These are phyloP conservation scores for Mortierella sp. DNA, from an alignment of 371 early-diverging fungal genomes.

Conservation along the genomic window DNA sequence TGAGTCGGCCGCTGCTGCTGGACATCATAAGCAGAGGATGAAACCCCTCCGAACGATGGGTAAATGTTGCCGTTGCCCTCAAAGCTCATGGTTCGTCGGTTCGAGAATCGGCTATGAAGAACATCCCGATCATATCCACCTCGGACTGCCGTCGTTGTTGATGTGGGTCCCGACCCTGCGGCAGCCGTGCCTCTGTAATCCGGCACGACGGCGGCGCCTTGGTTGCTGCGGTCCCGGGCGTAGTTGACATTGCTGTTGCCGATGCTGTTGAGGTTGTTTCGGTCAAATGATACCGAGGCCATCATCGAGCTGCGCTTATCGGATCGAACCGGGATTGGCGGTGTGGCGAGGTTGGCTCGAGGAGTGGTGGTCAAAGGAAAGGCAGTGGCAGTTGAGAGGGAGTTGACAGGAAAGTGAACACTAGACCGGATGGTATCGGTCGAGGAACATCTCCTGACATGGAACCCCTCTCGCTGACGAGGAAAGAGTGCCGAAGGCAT, in stretches of 20 bases:
- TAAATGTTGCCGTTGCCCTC: constrained; percentile 14
- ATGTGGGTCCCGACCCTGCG: neutral
- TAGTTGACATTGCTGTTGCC: constrained; percentile 1
- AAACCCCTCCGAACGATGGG: neutral
- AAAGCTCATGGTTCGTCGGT: constrained; percentile 45
- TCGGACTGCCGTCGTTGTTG: neutral
- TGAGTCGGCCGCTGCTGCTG: neutral
- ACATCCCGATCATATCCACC: constrained; percentile 20
- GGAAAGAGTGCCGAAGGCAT: constrained; percentile 42
- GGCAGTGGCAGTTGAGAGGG: neutral
- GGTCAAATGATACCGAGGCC: neutral
- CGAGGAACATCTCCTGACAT: constrained; percentile 50
- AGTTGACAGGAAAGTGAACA: constrained; percentile 12
- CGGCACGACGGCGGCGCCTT: neutral
- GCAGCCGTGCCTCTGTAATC: constrained; percentile 24
- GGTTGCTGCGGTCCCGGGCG: neutral
- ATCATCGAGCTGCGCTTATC: constrained; percentile 46
- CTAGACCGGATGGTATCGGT: constrained; percentile 33
- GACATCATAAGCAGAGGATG: neutral
- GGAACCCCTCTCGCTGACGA: constrained; percentile 25
- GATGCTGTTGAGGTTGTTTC: neutral
- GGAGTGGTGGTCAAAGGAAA: neutral
- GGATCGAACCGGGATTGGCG: constrained; percentile 28
- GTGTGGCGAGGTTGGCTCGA: neutral
- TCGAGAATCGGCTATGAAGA: constrained; percentile 22